phyloP scores from a whole-genome alignment of 2,329 filamentous ascomycete species.

The Botryotinia convoluta region DNA sequence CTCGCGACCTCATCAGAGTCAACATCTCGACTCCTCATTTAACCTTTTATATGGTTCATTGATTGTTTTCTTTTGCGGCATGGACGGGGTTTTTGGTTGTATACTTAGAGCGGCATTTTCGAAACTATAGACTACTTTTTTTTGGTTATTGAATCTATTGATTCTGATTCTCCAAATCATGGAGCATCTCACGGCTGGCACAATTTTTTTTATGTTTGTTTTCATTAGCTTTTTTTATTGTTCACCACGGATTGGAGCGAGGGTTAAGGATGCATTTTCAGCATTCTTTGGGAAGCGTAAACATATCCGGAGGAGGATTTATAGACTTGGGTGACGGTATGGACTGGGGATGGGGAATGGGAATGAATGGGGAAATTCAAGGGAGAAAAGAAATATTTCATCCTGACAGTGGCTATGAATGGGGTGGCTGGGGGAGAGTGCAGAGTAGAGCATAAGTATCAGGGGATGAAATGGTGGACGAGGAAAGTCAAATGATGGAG shows the following conservation, averaged over 20 bases:
- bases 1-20: not conserved
- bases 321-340: conserved; percentile 7
- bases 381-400: not conserved
- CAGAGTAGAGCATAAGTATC: not conserved
- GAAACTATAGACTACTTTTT: conserved; percentile 19
- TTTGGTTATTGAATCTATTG: not conserved
- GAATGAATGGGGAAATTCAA: conserved; percentile 1
- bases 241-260: not conserved
- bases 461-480: too few species aligned
- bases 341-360: not conserved
- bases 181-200: conserved; percentile 8
- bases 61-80: conserved; percentile 6
- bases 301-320: conserved; percentile 4
- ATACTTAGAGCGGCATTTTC: conserved; percentile 16
- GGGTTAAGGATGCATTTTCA: conserved; percentile 5
- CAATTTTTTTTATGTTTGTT: conserved; percentile 8
- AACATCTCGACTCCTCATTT: not conserved
- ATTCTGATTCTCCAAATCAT: conserved; percentile 9
- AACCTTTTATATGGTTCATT: conserved; percentile 8
- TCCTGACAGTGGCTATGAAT: not conserved
- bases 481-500: not conserved
- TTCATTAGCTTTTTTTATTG: conserved; percentile 12
- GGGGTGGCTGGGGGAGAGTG: not conserved
- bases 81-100: conserved; percentile 17
- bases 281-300: conserved; percentile 7